Evolutionary conservation across 2,329 filamentous ascomycete species (phyloP), one percentile per base, ranked within the genome.

Genomic region (Fusarium mexicanum): DNA sequence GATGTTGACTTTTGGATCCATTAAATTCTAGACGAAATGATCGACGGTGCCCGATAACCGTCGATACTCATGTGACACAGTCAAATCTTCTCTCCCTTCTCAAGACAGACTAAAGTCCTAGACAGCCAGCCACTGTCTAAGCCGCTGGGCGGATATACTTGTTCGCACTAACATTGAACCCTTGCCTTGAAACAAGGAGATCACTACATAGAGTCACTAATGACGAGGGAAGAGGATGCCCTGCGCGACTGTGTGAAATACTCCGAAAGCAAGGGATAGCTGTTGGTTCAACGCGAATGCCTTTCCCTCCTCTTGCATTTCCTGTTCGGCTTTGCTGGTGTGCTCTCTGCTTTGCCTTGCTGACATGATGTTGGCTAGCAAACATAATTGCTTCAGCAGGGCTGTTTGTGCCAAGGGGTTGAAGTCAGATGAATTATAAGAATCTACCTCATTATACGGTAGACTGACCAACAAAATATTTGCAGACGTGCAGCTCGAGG

Each of bases 31-130:
- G 65, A 73, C 65, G 55, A 61, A 70, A 48, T 63, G 76, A 77
- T 78, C 75, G 72, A 60, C 76, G 44, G 38, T 43, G 46, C 58
- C 44, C 31, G 53, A 53, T 57, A 69, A 62, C 59, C 54, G 64
- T 50, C 47, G 61, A 29, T 50, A 29, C 47, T 54, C 76, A 78
- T 74, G 76, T 77, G 76, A 77, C 70, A 63, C 71, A 68, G 57
- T 53, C 61, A 61, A 72, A 29, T 44, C 38, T 65, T 69, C 55
- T 68, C 41, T 61, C 46, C 35, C 67, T 51, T 53, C 58, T 41
- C 48, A 50, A 59, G n/a, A 35, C 31, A 53, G 50, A 37, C 50
- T 37, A 37, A 26, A 37, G 33, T 29, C 51, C 35, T 29, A n/a
- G 61, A 55, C 57, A 53, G 53, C 68, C 46, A 48, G 46, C 46